Conservation (phyloP, 768 basidiomycete species). For the Tephrocybe sp. region DNA sequence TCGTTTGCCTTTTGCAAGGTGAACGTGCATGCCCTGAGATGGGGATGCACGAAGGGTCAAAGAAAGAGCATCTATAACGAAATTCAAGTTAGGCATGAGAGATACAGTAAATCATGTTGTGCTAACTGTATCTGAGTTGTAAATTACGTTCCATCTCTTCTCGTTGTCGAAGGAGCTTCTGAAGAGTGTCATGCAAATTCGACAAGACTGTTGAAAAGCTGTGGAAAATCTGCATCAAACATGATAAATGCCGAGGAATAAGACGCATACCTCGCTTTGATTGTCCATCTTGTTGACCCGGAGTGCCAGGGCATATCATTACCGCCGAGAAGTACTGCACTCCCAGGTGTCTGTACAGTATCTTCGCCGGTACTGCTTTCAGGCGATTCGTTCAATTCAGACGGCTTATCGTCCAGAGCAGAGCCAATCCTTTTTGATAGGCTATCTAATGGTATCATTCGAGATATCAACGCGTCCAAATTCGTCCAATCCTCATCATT, state of each 20-base stretch:
- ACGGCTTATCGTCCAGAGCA: constrained; percentile 21
- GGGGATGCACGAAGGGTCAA: constrained; percentile 70
- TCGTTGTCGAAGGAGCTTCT: constrained; percentile 43
- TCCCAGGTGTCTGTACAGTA: not conserved
- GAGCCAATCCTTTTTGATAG: constrained; percentile 58
- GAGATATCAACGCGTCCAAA: constrained; percentile 52
- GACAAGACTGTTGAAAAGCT: constrained; percentile 63
- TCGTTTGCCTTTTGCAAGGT: constrained; percentile 63
- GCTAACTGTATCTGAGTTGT: constrained; percentile 54
- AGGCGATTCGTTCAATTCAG: constrained; percentile 9
- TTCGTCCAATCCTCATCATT: constrained; percentile 50
- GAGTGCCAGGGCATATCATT: constrained; percentile 21
- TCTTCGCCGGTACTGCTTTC: not conserved
- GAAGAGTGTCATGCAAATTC: constrained; percentile 47
- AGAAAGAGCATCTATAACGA: constrained; percentile 62
- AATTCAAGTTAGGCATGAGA: constrained; percentile 1
- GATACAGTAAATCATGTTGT: not conserved
- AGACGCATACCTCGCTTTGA: constrained; percentile 62
- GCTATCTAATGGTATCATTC: constrained; percentile 47
- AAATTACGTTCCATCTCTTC: constrained; percentile 55
- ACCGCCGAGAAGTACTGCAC: not conserved
- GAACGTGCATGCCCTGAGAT: constrained; percentile 74
- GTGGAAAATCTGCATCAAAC: constrained; percentile 1
- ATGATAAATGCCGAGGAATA: not conserved
- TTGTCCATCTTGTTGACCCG: constrained; percentile 49